A percentile compares a stretch with the other conserved stretches of the same genome.
Conservation (phyloP, 73 alveolate species). For the Tetrahymena thermophila region DNA sequence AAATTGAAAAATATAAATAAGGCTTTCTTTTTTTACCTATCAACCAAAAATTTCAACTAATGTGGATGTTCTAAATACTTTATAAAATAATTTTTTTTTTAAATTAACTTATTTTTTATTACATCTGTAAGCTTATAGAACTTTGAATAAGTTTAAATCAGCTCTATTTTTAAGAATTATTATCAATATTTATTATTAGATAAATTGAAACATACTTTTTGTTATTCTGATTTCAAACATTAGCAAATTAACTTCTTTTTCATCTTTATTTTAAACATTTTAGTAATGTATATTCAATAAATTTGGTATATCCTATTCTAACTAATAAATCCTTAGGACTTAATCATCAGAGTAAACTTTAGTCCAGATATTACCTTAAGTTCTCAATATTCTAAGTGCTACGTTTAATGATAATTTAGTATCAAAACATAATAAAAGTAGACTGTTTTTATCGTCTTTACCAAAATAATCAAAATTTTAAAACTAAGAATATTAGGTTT, state of each 20-base stretch:
- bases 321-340: neutral
- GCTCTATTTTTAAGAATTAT: neutral
- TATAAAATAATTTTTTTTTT: too few species aligned
- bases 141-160: neutral
- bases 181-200: too few species aligned
- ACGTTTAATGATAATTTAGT: neutral
- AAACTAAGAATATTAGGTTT: neutral
- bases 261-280: neutral
- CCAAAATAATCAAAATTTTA: neutral
- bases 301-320: neutral
- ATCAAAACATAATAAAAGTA: neutral
- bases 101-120: too few species aligned
- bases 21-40: neutral
- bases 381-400: neutral
- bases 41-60: neutral
- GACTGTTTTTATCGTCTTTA: neutral
- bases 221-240: neutral
- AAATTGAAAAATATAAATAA: too few species aligned
- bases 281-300: too few species aligned
- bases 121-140: neutral
- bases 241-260: neutral
- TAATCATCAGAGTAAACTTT: neutral
- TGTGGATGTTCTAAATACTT: neutral
- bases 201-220: neutral
- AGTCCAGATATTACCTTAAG: neutral